phyloP scores from a whole-genome alignment of 2,329 filamentous ascomycete species.

The Plectosphaerella sp. region DNA sequence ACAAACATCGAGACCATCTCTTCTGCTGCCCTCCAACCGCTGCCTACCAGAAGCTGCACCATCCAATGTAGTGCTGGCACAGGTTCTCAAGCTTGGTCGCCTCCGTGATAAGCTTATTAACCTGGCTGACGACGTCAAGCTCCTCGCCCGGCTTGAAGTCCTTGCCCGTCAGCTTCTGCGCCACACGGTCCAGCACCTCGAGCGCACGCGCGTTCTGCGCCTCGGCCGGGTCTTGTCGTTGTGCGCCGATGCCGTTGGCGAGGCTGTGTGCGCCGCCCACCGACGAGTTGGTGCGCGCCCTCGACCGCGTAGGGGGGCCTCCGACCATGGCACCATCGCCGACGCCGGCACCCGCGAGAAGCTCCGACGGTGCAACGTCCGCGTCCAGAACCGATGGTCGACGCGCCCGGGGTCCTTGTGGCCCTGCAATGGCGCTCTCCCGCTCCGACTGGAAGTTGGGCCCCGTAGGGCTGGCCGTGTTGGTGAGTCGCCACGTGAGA shows the following conservation, averaged over 20 bases:
- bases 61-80: slow-evolving; percentile 98
- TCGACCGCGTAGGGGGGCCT: slow-evolving; percentile 43
- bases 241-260: slow-evolving; percentile 26
- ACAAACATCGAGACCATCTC: neutral
- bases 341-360: slow-evolving; percentile 39
- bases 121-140: slow-evolving; percentile 79
- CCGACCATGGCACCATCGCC: slow-evolving; percentile 30
- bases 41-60: slow-evolving; percentile 91
- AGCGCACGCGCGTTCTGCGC: slow-evolving; percentile 90
- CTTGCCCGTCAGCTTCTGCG: slow-evolving; percentile 89
- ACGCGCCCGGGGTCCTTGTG: slow-evolving; percentile 47
- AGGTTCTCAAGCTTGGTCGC: slow-evolving; percentile 96
- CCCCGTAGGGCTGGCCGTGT: slow-evolving; percentile 53
- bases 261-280: slow-evolving; percentile 29
- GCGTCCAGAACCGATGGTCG: slow-evolving; percentile 67
- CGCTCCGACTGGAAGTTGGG: slow-evolving; percentile 63
- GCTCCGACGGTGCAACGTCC: slow-evolving; percentile 54
- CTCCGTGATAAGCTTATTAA: slow-evolving; percentile 90
- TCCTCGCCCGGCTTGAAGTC: slow-evolving; percentile 89
- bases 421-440: slow-evolving; percentile 46
- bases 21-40: too few species aligned
- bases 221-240: slow-evolving; percentile 51
- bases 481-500: slow-evolving; percentile 88
- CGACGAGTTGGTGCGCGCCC: slow-evolving; percentile 58
- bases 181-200: slow-evolving; percentile 85